Evolutionary conservation across 139 green algal genomes (phyloP).

Genomic region (Chlamydomonas sphaeroides): DNA sequence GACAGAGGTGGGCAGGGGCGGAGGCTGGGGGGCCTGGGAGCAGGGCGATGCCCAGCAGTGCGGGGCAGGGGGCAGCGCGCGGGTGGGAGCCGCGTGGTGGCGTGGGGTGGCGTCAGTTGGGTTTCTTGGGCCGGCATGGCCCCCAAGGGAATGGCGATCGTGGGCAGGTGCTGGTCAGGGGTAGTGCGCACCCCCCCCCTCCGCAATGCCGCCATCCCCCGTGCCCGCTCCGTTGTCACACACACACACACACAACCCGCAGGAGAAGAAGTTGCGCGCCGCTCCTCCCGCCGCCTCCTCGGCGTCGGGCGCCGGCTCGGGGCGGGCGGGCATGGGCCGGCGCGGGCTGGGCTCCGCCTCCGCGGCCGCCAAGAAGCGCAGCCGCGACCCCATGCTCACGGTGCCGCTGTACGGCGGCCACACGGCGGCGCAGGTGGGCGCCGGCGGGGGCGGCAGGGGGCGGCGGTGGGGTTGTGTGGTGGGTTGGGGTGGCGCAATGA

Average conservation of each 20-base stretch:
- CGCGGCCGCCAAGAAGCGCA: constrained; percentile 1
- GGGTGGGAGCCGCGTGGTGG: background rate
- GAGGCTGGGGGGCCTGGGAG: too few species aligned
- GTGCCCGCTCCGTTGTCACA: too few species aligned
- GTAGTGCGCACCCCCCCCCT: too few species aligned
- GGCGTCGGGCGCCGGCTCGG: background rate
- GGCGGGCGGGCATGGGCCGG: background rate
- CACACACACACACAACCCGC: too few species aligned
- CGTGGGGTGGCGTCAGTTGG: background rate
- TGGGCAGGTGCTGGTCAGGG: too few species aligned
- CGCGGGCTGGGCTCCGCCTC: background rate
- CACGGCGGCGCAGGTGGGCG: constrained; percentile 24
- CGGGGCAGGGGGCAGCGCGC: background rate
- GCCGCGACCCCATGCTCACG: constrained; percentile 28
- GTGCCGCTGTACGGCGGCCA: constrained; percentile 38
- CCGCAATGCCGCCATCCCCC: too few species aligned
- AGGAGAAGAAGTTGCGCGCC: constrained; percentile 29
- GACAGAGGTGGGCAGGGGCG: constrained; percentile 15
- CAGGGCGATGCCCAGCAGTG: too few species aligned
- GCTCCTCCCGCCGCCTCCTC: background rate
- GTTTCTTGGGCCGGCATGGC: too few species aligned
- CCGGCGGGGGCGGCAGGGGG: too few species aligned
- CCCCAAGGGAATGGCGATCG: too few species aligned
- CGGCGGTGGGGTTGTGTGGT: too few species aligned
- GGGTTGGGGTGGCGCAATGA: too few species aligned